Percentiles rank a stretch among this genome's conserved stretches.
Evolutionary conservation across 78 protist genomes (phyloP).

Genomic region (slime mould (Dictyostelium discoideum)): DNA sequence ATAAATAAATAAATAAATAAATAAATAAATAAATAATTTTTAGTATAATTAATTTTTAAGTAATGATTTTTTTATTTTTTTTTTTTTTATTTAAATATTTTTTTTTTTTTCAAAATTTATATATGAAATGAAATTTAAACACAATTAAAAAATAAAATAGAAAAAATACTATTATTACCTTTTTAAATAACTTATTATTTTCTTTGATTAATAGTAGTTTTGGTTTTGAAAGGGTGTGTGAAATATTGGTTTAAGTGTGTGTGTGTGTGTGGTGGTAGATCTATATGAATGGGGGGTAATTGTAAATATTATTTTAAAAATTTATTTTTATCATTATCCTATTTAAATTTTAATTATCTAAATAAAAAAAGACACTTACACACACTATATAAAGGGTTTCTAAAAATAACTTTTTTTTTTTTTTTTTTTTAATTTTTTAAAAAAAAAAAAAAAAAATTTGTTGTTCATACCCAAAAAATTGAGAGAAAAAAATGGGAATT

Average conservation of each 20-base stretch:
- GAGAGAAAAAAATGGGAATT: no score
- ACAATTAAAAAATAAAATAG: no score
- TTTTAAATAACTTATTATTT: background rate
- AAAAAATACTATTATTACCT: background rate
- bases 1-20: no score
- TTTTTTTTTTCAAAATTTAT: no score
- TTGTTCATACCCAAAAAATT: no score
- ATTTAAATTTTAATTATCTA: background rate
- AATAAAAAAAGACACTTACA: background rate
- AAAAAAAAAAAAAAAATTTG: background rate
- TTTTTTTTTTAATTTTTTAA: background rate
- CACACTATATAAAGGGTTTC: background rate
- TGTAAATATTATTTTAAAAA: no score
- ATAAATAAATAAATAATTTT: no score
- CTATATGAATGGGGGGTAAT: background rate
- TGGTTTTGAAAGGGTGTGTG: background rate
- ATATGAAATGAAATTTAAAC: background rate
- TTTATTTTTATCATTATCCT: background rate
- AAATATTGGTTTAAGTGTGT: background rate
- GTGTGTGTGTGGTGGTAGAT: background rate
- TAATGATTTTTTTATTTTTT: background rate
- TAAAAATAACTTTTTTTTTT: background rate
- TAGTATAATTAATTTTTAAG: background rate
- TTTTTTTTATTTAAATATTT: no score
- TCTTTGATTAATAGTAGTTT: background rate